Evolutionary conservation across 179 eudicot genomes (phyloP).

Genomic region (Nepenthes alata): DNA sequence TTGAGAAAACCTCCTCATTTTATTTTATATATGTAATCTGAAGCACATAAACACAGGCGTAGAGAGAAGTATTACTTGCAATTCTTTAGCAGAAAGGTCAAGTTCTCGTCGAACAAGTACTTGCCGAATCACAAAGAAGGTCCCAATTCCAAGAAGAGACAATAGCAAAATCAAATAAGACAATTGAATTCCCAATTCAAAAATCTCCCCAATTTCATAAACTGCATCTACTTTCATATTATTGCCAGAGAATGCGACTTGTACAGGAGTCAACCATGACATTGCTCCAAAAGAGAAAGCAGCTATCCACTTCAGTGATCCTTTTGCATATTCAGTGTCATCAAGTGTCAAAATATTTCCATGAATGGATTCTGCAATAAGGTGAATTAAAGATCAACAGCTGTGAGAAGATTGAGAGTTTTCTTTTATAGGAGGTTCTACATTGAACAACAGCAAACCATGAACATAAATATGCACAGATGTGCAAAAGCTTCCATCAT

Average conservation of each 20-base stretch:
- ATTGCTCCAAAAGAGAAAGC: slow-evolving; percentile 34
- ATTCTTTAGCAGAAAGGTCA: slow-evolving; percentile 94
- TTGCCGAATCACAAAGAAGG: slow-evolving; percentile 84
- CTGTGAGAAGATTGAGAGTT: background rate
- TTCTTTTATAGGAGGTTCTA: background rate
- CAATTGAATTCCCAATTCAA: slow-evolving; percentile 90
- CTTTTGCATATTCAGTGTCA: slow-evolving; percentile 10
- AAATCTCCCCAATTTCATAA: slow-evolving; percentile 79
- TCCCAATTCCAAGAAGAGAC: slow-evolving; percentile 80
- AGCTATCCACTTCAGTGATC: slow-evolving; percentile 17
- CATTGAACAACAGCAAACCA: background rate
- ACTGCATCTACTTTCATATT: slow-evolving; percentile 36
- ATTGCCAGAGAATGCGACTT: slow-evolving; percentile 48
- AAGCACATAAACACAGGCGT: background rate
- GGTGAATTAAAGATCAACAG: background rate
- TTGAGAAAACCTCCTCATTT: background rate
- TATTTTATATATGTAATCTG: background rate
- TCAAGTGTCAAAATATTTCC: slow-evolving; percentile 10
- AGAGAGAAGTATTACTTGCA: slow-evolving; percentile 50
- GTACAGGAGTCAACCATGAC: slow-evolving; percentile 41
- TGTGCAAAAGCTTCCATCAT: background rate
- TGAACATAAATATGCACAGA: background rate
- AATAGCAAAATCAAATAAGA: slow-evolving; percentile 76
- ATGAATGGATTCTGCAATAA: slow-evolving; percentile 26
- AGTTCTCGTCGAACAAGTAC: slow-evolving; percentile 95